A percentile compares a stretch with the other conserved stretches of the same genome.
Evolutionary conservation across 2,329 filamentous ascomycete genomes (phyloP).

Genomic region (Cladosporium phlei): DNA sequence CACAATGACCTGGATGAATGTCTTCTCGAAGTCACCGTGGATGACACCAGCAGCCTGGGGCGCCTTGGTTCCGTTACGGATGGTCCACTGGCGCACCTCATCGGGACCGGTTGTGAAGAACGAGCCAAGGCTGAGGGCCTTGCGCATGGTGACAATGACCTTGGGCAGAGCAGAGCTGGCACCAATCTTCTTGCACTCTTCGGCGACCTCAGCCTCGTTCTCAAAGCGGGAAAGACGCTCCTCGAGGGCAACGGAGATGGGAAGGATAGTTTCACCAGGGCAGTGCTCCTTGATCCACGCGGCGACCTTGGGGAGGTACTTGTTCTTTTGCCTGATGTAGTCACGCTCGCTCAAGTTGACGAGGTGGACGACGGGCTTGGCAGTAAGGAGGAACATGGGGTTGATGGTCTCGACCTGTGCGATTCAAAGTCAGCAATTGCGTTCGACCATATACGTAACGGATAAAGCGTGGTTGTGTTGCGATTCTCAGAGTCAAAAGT

Average conservation of each 20-base stretch:
- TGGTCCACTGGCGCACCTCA: constrained; percentile 97
- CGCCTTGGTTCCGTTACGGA: constrained; percentile 93
- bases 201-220: constrained; percentile 68
- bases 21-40: constrained; percentile 98
- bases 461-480: neutral
- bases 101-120: constrained; percentile 97
- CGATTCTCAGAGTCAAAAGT: constrained; percentile 48
- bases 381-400: constrained; percentile 86
- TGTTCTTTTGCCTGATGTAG: constrained; percentile 99
- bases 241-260: constrained; percentile 88
- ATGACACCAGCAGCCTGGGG: constrained; percentile 96
- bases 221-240: constrained; percentile 80
- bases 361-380: constrained; percentile 94
- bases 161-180: constrained; percentile 88
- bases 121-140: constrained; percentile 79
- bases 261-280: constrained; percentile 81
- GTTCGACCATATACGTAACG: constrained; percentile 12
- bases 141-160: constrained; percentile 88
- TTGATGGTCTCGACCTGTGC: constrained; percentile 92
- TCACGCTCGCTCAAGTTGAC: constrained; percentile 97
- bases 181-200: constrained; percentile 84
- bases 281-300: constrained; percentile 95
- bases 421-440: constrained; percentile 17
- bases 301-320: constrained; percentile 87
- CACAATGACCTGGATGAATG: constrained; percentile 93